These are phyloP conservation scores for Arabidopsis hybrid DNA, from an alignment of 441 rosid genomes.

Conservation along the genomic window DNA sequence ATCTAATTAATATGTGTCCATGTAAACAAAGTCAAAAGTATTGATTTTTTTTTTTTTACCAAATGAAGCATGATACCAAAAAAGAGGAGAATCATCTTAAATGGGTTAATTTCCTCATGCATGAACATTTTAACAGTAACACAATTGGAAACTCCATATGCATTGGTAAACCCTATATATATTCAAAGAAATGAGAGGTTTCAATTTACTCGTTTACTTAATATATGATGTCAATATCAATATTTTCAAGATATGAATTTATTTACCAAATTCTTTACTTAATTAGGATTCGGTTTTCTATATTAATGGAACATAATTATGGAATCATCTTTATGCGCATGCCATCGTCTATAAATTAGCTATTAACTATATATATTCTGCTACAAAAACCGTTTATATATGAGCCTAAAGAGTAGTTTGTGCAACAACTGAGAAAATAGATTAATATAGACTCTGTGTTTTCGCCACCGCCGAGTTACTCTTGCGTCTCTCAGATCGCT, in stretches of 20 bases:
- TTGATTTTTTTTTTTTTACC: not conserved
- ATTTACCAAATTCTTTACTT: constrained; percentile 21
- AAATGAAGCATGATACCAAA: constrained; percentile 1
- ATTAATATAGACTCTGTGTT: not conserved
- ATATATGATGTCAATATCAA: constrained; percentile 4
- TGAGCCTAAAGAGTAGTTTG: not conserved
- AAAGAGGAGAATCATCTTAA: not conserved
- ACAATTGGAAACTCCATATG: constrained; percentile 14
- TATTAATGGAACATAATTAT: not conserved
- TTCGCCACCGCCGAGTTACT: not conserved
- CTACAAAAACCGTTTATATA: not conserved
- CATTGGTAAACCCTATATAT: not conserved
- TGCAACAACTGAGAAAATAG: constrained; percentile 3
- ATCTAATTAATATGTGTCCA: not conserved
- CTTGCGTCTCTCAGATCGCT: not conserved
- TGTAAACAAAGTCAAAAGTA: not conserved
- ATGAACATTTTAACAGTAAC: constrained; percentile 3
- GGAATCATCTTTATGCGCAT: constrained; percentile 10
- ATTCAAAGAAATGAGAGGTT: constrained; percentile 7
- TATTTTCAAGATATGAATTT: not conserved
- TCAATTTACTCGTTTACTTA: not conserved
- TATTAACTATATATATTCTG: not conserved
- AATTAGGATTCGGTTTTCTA: constrained; percentile 3
- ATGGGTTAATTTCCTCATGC: not conserved
- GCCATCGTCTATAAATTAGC: constrained; percentile 16